Evolutionary conservation across 441 rosid species (phyloP).

Genomic region (Jatropha podagrica): DNA sequence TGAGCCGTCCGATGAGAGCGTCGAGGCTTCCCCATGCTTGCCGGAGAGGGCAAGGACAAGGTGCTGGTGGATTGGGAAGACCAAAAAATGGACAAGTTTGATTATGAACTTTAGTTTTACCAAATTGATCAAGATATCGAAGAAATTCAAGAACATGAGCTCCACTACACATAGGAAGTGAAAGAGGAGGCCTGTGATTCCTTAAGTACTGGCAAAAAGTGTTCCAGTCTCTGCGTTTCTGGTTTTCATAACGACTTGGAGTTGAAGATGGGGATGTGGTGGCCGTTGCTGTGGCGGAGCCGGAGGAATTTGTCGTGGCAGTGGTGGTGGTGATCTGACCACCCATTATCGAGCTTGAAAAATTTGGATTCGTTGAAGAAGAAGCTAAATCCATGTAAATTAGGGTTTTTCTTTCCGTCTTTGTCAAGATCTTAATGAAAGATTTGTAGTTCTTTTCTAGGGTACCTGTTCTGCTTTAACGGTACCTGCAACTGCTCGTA

Average conservation of each 20-base stretch:
- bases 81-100: slow-evolving; percentile 78
- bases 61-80: slow-evolving; percentile 74
- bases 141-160: slow-evolving; percentile 80
- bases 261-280: slow-evolving; percentile 34
- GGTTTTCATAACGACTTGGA: slow-evolving; percentile 80
- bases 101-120: slow-evolving; percentile 83
- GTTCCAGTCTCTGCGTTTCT: slow-evolving; percentile 89
- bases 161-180: slow-evolving; percentile 69
- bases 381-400: slow-evolving; percentile 55
- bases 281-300: background rate
- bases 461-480: slow-evolving; percentile 8
- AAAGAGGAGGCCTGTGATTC: slow-evolving; percentile 73
- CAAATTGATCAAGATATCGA: slow-evolving; percentile 81
- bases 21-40: slow-evolving; percentile 96
- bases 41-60: slow-evolving; percentile 83
- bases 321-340: slow-evolving; percentile 9
- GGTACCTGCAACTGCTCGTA: background rate
- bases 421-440: slow-evolving; percentile 14
- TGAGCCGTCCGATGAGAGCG: slow-evolving; percentile 84
- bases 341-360: slow-evolving; percentile 24
- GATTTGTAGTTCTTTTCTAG: background rate
- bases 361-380: slow-evolving; percentile 36
- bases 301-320: slow-evolving; percentile 10
- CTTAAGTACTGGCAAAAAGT: slow-evolving; percentile 83
- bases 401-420: slow-evolving; percentile 14